phyloP scores from a whole-genome alignment of 2,329 filamentous ascomycete genomes.

The Harringtonia aguacate region DNA sequence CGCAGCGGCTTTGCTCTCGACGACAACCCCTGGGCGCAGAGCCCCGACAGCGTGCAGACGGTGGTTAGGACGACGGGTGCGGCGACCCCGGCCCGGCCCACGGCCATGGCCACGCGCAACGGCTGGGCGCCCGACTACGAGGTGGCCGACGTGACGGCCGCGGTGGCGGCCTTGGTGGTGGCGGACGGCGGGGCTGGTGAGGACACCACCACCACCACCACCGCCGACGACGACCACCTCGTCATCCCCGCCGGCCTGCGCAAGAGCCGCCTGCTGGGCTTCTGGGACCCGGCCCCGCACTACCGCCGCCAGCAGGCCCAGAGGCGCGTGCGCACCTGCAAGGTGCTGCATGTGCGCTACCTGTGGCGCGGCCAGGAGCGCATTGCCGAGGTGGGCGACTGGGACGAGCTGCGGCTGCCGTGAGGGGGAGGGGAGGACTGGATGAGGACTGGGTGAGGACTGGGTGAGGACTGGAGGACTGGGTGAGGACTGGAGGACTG shows the following conservation, averaged over 20 bases:
- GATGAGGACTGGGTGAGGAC: background rate
- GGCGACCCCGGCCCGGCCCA: too few species aligned
- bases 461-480: too few species aligned
- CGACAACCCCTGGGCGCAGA: slow-evolving; percentile 1
- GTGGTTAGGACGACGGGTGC: too few species aligned
- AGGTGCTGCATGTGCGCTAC: slow-evolving; percentile 36
- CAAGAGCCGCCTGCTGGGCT: slow-evolving; percentile 35
- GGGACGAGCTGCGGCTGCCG: slow-evolving; percentile 24
- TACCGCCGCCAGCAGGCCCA: slow-evolving; percentile 2
- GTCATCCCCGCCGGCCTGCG: slow-evolving; percentile 28
- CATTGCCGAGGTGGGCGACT: slow-evolving; percentile 24
- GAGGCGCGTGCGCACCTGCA: slow-evolving; percentile 12
- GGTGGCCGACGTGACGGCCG: slow-evolving; percentile 38
- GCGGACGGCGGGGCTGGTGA: slow-evolving; percentile 15
- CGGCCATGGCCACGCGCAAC: slow-evolving; percentile 16
- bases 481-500: too few species aligned
- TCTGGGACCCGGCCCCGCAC: slow-evolving; percentile 38
- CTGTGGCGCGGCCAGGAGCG: slow-evolving; percentile 24
- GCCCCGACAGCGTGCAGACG: too few species aligned
- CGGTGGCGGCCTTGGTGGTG: slow-evolving; percentile 31
- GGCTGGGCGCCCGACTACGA: slow-evolving; percentile 20
- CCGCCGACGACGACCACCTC: slow-evolving; percentile 13
- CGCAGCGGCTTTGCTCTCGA: background rate
- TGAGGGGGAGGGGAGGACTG: background rate
- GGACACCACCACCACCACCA: too few species aligned